A percentile compares a stretch with the other conserved stretches of the same genome.
Evolutionary conservation across 1,139 yeast genomes (phyloP).

Genomic region (Meyerozyma athensensis): DNA sequence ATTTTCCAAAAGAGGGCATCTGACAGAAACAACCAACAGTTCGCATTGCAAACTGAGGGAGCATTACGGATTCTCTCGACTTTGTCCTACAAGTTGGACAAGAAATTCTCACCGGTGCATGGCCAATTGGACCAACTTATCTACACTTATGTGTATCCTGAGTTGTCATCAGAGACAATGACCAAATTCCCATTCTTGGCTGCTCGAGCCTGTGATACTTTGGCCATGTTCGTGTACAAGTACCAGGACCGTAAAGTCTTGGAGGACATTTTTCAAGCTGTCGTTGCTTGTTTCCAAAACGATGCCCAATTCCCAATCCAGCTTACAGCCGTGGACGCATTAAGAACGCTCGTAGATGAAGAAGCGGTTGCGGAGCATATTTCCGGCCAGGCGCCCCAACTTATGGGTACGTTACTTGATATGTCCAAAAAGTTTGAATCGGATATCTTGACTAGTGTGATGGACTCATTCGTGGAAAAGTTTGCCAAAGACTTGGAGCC

Average conservation of each 20-base stretch:
- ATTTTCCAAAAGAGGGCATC: conserved; percentile 42
- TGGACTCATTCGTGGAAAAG: conserved; percentile 54
- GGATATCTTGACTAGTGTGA: conserved; percentile 49
- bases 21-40: conserved; percentile 23
- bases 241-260: conserved; percentile 38
- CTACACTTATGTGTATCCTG: conserved; percentile 44
- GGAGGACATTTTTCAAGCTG: conserved; percentile 41
- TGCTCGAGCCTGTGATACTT: conserved; percentile 53
- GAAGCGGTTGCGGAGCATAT: conserved; percentile 44
- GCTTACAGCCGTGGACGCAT: conserved; percentile 52
- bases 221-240: conserved; percentile 41
- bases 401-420: conserved; percentile 49
- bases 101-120: conserved; percentile 35
- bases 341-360: conserved; percentile 45
- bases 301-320: conserved; percentile 46
- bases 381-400: conserved; percentile 46
- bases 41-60: conserved; percentile 45
- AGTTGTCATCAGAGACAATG: conserved; percentile 30
- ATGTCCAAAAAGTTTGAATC: conserved; percentile 48
- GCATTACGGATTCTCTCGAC: conserved; percentile 48
- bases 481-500: conserved; percentile 53
- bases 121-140: conserved; percentile 45
- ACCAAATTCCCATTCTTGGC: conserved; percentile 42
- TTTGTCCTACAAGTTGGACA: conserved; percentile 38
- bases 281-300: conserved; percentile 38